Evolutionary conservation across 2,329 filamentous ascomycete species (phyloP), one percentile per base, ranked within the genome.

Genomic region (Colletotrichum higginsianum): DNA sequence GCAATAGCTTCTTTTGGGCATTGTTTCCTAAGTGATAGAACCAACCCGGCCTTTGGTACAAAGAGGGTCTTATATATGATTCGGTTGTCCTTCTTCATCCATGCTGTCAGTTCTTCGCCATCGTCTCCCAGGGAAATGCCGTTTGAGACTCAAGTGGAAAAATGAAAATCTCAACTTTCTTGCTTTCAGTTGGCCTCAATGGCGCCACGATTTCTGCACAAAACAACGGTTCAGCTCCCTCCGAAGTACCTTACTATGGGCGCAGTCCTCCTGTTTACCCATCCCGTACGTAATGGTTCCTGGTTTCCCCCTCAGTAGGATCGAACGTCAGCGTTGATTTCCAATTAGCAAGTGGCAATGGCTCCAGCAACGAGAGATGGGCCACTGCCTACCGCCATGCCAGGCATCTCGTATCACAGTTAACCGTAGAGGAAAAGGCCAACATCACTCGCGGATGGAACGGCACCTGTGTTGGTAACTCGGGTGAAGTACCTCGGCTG

Each of bases 351-450:
- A 57, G 53, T 12, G 65, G 68, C 12, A 71, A 60, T 16, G 68
- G 68, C 30, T 62, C 65, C 0, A 63, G 57, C 40, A 58, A 64
- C 23, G 23, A 58, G 8, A 47, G 67, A 38, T 93, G 91, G 91
- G 82, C 83, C 9, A 82, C 83, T 35, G 89, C 90, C 52, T 92
- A 92, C 76, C 80, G 80, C 53, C 89, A 87, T 73, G 91, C 91
- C 2, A 83, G 85, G 44, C 78, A 81, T 1, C 80, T 93, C 2
- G 90, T 92, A 12, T 81, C 82, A 38, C 86, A 88, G 62, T 88
- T 93, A 87, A 93, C 90, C 0, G 79, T 93, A 2, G 90, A 91
- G 15, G 91, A 93, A 77, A 92, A 91, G 77, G 89, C 82, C 44
- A 86, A 87, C 71, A 82, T 86, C 40, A 75, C 79, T 0, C 76